Percentiles rank a stretch among this genome's conserved stretches.
phyloP scores from a whole-genome alignment of 257 asterid species.

The Paulownia fortunei region DNA sequence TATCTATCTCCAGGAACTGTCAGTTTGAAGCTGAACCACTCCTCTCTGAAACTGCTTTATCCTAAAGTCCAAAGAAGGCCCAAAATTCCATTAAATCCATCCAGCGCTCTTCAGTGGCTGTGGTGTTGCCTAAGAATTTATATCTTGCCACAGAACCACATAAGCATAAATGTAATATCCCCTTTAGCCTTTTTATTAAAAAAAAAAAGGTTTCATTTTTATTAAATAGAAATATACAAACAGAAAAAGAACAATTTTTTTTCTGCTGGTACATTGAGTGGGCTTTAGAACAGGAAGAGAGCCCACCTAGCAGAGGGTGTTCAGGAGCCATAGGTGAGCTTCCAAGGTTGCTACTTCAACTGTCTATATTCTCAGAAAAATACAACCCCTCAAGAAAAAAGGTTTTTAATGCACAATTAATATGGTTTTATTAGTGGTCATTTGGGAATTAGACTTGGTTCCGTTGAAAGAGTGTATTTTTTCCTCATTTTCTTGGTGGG shows the following conservation, averaged over 20 bases:
- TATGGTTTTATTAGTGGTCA: not conserved
- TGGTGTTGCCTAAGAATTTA: constrained; percentile 37
- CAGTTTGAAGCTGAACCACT: constrained; percentile 62
- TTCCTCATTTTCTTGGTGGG: not conserved
- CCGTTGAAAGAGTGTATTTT: not conserved
- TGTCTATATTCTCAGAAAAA: not conserved
- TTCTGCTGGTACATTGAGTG: not conserved
- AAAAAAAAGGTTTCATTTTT: not conserved
- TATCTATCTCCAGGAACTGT: constrained; percentile 9
- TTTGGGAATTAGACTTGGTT: constrained; percentile 1
- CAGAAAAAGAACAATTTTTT: constrained; percentile 1
- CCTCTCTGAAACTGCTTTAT: constrained; percentile 41
- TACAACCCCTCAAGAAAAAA: not conserved
- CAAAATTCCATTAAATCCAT: constrained; percentile 43
- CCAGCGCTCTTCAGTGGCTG: constrained; percentile 63
- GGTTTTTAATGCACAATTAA: not conserved
- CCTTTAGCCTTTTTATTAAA: too few relatives aligned
- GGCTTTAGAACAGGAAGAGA: constrained; percentile 34
- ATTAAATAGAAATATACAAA: not conserved
- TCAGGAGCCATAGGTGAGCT: constrained; percentile 8
- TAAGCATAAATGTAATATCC: constrained; percentile 33
- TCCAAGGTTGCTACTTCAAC: constrained; percentile 30
- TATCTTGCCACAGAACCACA: constrained; percentile 50
- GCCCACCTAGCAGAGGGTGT: constrained; percentile 28
- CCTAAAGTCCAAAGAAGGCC: constrained; percentile 42